Conservation (phyloP, 2,329 filamentous ascomycete genomes). For the Bimuria novae-zelandiae region DNA sequence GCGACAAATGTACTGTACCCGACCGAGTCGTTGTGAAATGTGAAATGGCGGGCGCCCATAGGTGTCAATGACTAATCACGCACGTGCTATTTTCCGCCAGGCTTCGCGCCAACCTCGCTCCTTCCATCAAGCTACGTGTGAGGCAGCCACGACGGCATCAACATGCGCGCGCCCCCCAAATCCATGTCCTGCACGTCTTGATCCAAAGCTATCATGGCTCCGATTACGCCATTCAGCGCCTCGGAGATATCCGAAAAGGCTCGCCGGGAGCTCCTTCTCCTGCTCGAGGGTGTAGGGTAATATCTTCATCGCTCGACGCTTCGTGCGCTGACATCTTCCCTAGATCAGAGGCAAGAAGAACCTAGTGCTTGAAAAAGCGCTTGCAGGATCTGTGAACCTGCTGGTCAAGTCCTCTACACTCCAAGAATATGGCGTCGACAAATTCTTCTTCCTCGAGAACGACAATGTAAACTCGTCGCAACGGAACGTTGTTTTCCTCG, state of each 20-base stretch:
- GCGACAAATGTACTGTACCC: too few relatives aligned
- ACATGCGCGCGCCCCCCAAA: slow-evolving; percentile 7
- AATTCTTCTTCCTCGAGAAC: slow-evolving; percentile 96
- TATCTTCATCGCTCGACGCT: slow-evolving; percentile 30
- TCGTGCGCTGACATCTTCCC: slow-evolving; percentile 38
- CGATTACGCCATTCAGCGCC: slow-evolving; percentile 71
- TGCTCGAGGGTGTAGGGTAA: slow-evolving; percentile 91
- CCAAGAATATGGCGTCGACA: slow-evolving; percentile 97
- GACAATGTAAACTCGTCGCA: slow-evolving; percentile 93
- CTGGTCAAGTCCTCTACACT: slow-evolving; percentile 95
- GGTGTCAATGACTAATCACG: too few relatives aligned
- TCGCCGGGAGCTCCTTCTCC: slow-evolving; percentile 83
- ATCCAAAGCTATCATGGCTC: slow-evolving; percentile 60
- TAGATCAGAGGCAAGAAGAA: slow-evolving; percentile 99
- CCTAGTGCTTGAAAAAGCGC: slow-evolving; percentile 85
- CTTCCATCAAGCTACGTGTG: slow-evolving; percentile 2
- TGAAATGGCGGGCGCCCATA: too few relatives aligned
- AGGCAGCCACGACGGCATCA: slow-evolving; percentile 14
- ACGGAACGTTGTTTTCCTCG: slow-evolving; percentile 92
- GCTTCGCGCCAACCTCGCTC: neutral
- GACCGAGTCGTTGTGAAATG: too few relatives aligned
- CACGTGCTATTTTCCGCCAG: neutral
- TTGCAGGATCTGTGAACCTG: slow-evolving; percentile 86
- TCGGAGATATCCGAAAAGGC: slow-evolving; percentile 80
- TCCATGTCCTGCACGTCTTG: neutral